Conservation (phyloP, 2,329 filamentous ascomycete genomes). For the Orbilia ellipsospora region DNA sequence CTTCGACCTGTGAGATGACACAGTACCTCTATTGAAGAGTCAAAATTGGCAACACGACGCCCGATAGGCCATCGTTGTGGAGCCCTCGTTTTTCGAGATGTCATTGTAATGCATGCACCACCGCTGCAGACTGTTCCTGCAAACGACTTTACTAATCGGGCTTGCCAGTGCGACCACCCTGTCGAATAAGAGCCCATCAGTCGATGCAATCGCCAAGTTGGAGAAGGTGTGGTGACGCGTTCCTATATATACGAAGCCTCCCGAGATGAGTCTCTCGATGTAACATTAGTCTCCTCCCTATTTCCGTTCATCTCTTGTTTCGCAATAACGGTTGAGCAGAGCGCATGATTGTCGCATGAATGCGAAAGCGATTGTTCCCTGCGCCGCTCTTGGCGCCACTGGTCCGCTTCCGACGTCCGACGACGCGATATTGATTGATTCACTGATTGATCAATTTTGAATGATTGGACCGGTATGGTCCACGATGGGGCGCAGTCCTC, state of each 20-base stretch:
- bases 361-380: not conserved
- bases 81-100: not conserved
- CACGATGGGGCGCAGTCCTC: too few relatives aligned
- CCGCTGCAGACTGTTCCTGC: not conserved
- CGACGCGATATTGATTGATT: too few relatives aligned
- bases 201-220: not conserved
- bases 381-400: too few relatives aligned
- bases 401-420: too few relatives aligned
- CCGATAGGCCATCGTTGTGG: too few relatives aligned
- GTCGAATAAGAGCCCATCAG: too few relatives aligned
- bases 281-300: conserved; percentile 10
- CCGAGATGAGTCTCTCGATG: not conserved
- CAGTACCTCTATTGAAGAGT: too few relatives aligned
- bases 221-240: conserved; percentile 17
- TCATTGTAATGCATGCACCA: not conserved
- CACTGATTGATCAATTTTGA: too few relatives aligned
- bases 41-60: too few relatives aligned
- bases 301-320: conserved; percentile 15
- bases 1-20: too few relatives aligned
- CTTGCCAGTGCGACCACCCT: not conserved
- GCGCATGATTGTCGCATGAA: conserved; percentile 5
- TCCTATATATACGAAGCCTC: not conserved
- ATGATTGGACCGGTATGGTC: too few relatives aligned
- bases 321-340: not conserved
- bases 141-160: conserved; percentile 7